phyloP scores from a whole-genome alignment of 2,329 filamentous ascomycete species.

The Trichoderma harzianum region DNA sequence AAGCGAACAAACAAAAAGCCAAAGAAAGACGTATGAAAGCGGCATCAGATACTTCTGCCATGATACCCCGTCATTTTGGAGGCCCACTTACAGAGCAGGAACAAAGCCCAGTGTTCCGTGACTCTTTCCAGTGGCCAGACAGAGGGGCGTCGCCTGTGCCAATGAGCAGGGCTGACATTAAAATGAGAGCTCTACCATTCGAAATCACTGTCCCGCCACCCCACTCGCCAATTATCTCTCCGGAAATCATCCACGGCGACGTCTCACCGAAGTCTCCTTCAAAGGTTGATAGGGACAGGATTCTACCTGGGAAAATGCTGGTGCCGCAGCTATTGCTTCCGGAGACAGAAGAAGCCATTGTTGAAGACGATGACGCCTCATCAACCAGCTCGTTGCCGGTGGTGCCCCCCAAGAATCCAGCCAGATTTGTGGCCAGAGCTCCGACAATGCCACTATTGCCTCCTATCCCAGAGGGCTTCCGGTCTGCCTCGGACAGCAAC shows the following conservation, averaged over 20 bases:
- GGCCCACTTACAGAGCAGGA: background rate
- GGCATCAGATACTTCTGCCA: constrained; percentile 6
- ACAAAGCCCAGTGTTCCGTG: background rate
- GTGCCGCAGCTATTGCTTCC: background rate
- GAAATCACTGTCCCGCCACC: constrained; percentile 17
- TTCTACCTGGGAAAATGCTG: background rate
- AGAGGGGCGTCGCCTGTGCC: background rate
- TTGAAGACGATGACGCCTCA: constrained; percentile 15
- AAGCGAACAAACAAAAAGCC: background rate
- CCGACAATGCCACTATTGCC: constrained; percentile 21
- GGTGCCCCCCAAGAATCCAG: constrained; percentile 25
- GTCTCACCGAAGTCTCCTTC: constrained; percentile 11
- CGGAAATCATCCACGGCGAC: constrained; percentile 13
- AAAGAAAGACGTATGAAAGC: constrained; percentile 14
- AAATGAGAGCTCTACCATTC: constrained; percentile 12
- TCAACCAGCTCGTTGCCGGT: background rate
- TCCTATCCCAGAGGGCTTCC: constrained; percentile 26
- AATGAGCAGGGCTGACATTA: constrained; percentile 8
- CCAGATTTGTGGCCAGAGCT: constrained; percentile 18
- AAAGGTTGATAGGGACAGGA: constrained; percentile 8
- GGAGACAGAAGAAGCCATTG: background rate
- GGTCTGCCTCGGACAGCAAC: constrained; percentile 18
- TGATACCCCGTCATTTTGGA: background rate
- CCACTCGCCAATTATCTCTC: background rate
- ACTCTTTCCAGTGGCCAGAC: constrained; percentile 13